Evolutionary conservation across 202 grass and related monocot species (phyloP).

Genomic region (Cymbopogon flexuosus): DNA sequence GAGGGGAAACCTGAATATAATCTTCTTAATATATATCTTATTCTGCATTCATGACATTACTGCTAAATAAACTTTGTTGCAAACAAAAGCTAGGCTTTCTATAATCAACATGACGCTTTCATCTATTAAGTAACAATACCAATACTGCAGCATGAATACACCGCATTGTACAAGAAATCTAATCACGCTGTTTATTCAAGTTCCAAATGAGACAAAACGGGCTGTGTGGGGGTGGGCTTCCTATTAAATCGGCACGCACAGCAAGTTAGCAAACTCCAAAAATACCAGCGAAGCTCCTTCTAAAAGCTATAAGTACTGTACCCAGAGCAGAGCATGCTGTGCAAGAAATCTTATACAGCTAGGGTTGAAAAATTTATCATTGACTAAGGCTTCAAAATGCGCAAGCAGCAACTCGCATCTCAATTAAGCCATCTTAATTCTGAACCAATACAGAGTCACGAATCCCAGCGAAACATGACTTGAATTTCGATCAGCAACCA

Average conservation of each 20-base stretch:
- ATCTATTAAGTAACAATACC: conserved; percentile 11
- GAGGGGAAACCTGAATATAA: background rate
- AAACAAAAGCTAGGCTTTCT: background rate
- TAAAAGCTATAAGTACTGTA: conserved; percentile 1
- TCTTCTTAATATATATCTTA: background rate
- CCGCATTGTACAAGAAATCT: background rate
- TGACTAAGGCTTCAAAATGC: conserved; percentile 6
- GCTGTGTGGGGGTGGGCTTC: background rate
- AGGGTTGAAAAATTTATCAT: conserved; percentile 27
- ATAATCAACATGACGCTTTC: background rate
- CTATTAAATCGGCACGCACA: background rate
- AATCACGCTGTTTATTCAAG: background rate
- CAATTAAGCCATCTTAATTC: conserved; percentile 5
- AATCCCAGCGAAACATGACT: conserved; percentile 15
- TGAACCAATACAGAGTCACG: conserved; percentile 1
- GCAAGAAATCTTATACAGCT: conserved; percentile 3
- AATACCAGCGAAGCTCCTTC: background rate
- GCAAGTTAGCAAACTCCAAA: conserved; percentile 31
- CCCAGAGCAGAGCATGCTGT: conserved; percentile 1
- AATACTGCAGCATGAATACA: background rate
- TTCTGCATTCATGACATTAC: background rate
- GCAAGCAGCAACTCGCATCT: background rate
- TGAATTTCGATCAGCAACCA: conserved; percentile 8
- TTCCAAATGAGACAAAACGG: background rate
- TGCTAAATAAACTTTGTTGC: background rate